Base-by-base conservation (phyloP, 169 alveolate species). In the Eimeria maxima region DNA sequence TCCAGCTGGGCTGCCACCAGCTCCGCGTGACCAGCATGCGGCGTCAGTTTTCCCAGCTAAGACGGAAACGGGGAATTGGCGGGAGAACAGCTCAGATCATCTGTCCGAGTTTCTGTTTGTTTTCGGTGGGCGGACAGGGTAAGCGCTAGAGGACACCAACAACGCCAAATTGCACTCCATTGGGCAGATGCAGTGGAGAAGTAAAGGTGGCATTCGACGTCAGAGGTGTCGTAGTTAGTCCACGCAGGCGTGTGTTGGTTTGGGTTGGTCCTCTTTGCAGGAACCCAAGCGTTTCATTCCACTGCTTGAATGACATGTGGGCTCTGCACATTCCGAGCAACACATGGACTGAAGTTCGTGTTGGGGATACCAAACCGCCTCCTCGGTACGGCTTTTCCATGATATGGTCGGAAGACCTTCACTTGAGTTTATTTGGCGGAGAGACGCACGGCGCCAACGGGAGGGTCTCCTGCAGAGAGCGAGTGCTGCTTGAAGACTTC, bases 231-330 rank as follows among this genome's bases (percentile, higher is more conserved):
- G 50, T 10, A 24, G 0, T 53, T 7, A 53, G 60, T 14, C 6
- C 16, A 14, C 16, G 60, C 60, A 11, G 60, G 53, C 33, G n/a
- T 53, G 14, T 55, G 4, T 20, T 81, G 38, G 57, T 55, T 24
- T 27, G 29, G 81, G 22, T n/a, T 86, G 60, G 18, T 63, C 18
- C 8, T 47, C 20, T 33, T 33, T 22, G 57, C 93, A 86, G 93
- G 24, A 86, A 55, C 81, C 93, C 93, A 18, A 33, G 65, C 63
- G 93, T 86, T 16, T 86, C 93, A 18, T 86, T 86, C 81, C 93
- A 90, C 89, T 96, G 97, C 71, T 95, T 98, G 84, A 98, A 98
- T 87, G 99, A 98, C 92, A 96, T 98, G 97, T 98, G 99, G 99
- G 97, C 98, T 3, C 97, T 97, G 90, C 97, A 97, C 83, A 90